A percentile compares a stretch with the other conserved stretches of the same genome.
These are phyloP conservation scores for Crassisporium funariophilum DNA, from an alignment of 768 basidiomycete genomes.

Conservation along the genomic window DNA sequence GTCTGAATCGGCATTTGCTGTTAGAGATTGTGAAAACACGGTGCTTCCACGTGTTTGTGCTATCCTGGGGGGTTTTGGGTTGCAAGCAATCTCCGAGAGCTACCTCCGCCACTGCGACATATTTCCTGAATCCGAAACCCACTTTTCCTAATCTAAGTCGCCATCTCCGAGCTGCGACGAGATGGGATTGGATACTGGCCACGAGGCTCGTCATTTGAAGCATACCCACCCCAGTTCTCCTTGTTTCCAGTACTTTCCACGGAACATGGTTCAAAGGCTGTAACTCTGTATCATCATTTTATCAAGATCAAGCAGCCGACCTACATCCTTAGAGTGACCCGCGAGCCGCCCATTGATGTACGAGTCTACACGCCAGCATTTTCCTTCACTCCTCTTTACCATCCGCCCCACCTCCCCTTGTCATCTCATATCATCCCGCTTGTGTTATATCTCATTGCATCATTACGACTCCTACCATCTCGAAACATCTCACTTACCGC, in stretches of 20 bases:
- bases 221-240: neutral
- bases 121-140: slow-evolving; percentile 15
- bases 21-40: slow-evolving; percentile 9
- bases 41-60: slow-evolving; percentile 16
- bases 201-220: slow-evolving; percentile 7
- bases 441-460: slow-evolving; percentile 8
- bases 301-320: slow-evolving; percentile 13
- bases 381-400: slow-evolving; percentile 28
- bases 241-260: slow-evolving; percentile 17
- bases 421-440: slow-evolving; percentile 12
- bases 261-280: slow-evolving; percentile 8
- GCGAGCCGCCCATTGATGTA: slow-evolving; percentile 7
- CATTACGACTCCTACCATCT: slow-evolving; percentile 10
- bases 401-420: slow-evolving; percentile 3
- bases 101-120: slow-evolving; percentile 12
- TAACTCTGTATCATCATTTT: slow-evolving; percentile 5
- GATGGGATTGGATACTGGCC: slow-evolving; percentile 20
- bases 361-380: slow-evolving; percentile 1
- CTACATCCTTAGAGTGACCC: slow-evolving; percentile 13
- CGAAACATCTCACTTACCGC: slow-evolving; percentile 20
- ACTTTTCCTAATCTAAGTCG: slow-evolving; percentile 11
- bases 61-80: slow-evolving; percentile 8
- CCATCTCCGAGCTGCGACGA: slow-evolving; percentile 11
- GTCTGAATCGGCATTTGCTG: slow-evolving; percentile 6
- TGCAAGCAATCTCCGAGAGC: neutral